Evolutionary conservation across 1,139 yeast genomes (phyloP), one percentile per base, ranked within the genome.

Genomic region (Taphrina confusa): DNA sequence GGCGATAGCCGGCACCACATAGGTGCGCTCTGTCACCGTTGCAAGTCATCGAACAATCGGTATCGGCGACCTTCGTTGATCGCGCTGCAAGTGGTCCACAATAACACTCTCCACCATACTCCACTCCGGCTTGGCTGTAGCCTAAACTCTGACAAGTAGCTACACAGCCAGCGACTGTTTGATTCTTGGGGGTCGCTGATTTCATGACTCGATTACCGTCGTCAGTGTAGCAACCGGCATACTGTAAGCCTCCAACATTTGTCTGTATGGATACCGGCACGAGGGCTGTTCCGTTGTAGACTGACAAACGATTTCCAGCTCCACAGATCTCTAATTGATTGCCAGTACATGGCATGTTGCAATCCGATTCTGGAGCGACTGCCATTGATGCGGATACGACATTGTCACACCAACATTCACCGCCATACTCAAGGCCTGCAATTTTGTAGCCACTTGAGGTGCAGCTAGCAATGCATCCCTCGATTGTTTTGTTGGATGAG

Each of bases 371-470:
- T 16, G 57, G 9, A 14, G 51, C 54, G 14, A 23, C 20, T 9
- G 27, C 34, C 46, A 61, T 36, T 4, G 25, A 30, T 9, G 55
- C 37, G 18, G 44, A n/a, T 14, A 61, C 47, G 18, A 46, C 45
- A 39, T 56, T 51, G 36, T 51, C 61, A 42, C 59, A 49, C 61
- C 60, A 61, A 23, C 63, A 61, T 37, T 61, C 61, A 4, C 40
- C 37, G 22, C 59, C 61, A 28, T 61, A 57, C 49, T 61, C 59
- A 11, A 51, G 46, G 3, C 57, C 63, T 25, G 63, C 63, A 22
- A 40, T 50, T 11, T 14, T 39, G 55, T 57, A 57, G 16, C 61
- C 63, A 14, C 28, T 45, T 8, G 58, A 28, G 14, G 51, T 44
- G 28, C 57, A 42, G 16, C 44, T 45, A 9, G 45, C 37, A 5